phyloP scores from a whole-genome alignment of 2,329 filamentous ascomycete genomes.

The Scorias spongiosa region DNA sequence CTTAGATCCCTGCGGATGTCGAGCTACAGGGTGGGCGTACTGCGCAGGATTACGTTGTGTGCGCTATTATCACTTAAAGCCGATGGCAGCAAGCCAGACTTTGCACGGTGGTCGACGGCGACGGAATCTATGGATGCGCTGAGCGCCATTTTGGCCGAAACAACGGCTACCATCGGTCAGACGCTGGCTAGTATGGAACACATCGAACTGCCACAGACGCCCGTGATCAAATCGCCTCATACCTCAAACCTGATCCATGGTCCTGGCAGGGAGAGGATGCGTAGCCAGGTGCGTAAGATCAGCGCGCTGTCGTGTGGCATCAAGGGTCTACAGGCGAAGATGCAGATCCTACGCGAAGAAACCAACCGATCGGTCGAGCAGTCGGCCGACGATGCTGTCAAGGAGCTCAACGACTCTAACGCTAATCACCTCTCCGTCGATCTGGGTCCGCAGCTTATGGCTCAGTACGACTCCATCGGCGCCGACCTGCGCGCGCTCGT shows the following conservation, averaged over 20 bases:
- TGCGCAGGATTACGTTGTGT: constrained; percentile 75
- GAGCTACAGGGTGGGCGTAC: constrained; percentile 57
- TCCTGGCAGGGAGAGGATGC: constrained; percentile 68
- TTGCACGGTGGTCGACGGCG: constrained; percentile 62
- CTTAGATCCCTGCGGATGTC: constrained; percentile 58
- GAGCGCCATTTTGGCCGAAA: constrained; percentile 44
- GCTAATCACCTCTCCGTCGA: constrained; percentile 35
- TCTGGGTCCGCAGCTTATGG: constrained; percentile 61
- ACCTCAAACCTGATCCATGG: constrained; percentile 23
- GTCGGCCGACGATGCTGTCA: constrained; percentile 30
- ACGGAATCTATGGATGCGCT: constrained; percentile 58
- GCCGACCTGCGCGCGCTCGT: constrained; percentile 54
- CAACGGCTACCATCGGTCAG: constrained; percentile 36
- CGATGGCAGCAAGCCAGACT: constrained; percentile 61
- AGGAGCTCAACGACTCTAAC: neutral
- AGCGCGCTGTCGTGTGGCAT: constrained; percentile 82
- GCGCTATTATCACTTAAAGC: constrained; percentile 79
- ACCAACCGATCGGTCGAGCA: constrained; percentile 66
- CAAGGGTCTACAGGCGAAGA: constrained; percentile 80
- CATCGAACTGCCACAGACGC: constrained; percentile 34
- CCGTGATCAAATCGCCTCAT: constrained; percentile 39
- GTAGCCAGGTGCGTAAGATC: constrained; percentile 75
- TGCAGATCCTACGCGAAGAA: constrained; percentile 82
- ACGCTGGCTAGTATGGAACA: constrained; percentile 65
- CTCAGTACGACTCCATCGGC: constrained; percentile 90